Evolutionary conservation across 1,284 basidiomycete species (phyloP).

Genomic region (Moesziomyces sp.): DNA sequence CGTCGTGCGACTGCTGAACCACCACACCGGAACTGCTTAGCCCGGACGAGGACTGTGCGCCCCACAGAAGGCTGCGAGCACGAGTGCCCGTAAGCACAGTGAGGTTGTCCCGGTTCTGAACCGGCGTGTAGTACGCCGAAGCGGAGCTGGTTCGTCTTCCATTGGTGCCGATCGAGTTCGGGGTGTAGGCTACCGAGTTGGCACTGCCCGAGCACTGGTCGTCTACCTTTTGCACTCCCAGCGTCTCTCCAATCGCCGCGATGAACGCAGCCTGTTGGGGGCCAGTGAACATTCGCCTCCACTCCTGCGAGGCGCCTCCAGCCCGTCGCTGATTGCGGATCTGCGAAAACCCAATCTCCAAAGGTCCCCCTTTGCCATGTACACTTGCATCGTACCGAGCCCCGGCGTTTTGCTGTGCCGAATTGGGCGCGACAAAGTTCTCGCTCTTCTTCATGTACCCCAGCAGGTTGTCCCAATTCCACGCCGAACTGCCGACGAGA

Average conservation of each 20-base stretch:
- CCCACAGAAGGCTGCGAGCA: slow-evolving; percentile 63
- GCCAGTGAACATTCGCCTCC: slow-evolving; percentile 72
- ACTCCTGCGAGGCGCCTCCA: slow-evolving; percentile 40
- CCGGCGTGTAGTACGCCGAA: slow-evolving; percentile 70
- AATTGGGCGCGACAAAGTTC: slow-evolving; percentile 73
- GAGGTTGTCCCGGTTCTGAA: slow-evolving; percentile 74
- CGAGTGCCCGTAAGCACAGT: slow-evolving; percentile 70
- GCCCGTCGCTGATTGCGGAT: slow-evolving; percentile 35
- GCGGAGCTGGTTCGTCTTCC: slow-evolving; percentile 66
- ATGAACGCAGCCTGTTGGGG: slow-evolving; percentile 73
- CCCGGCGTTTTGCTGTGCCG: slow-evolving; percentile 71
- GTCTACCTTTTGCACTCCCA: slow-evolving; percentile 70
- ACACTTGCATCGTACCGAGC: slow-evolving; percentile 70
- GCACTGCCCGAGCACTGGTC: slow-evolving; percentile 74
- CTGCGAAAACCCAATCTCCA: slow-evolving; percentile 71
- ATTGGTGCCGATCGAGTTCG: slow-evolving; percentile 60
- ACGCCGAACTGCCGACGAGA: slow-evolving; percentile 71
- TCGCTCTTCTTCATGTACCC: slow-evolving; percentile 74
- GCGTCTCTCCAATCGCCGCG: slow-evolving; percentile 71
- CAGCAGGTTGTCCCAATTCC: slow-evolving; percentile 74
- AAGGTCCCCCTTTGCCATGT: slow-evolving; percentile 73
- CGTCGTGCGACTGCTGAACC: slow-evolving; percentile 12
- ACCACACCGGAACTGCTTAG: slow-evolving; percentile 27
- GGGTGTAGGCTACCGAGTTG: slow-evolving; percentile 74
- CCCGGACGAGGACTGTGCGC: slow-evolving; percentile 12